Percentiles rank a stretch among this genome's conserved stretches.
Evolutionary conservation across 768 basidiomycete species (phyloP).

Genomic region (Dacryopinax primogenitus): DNA sequence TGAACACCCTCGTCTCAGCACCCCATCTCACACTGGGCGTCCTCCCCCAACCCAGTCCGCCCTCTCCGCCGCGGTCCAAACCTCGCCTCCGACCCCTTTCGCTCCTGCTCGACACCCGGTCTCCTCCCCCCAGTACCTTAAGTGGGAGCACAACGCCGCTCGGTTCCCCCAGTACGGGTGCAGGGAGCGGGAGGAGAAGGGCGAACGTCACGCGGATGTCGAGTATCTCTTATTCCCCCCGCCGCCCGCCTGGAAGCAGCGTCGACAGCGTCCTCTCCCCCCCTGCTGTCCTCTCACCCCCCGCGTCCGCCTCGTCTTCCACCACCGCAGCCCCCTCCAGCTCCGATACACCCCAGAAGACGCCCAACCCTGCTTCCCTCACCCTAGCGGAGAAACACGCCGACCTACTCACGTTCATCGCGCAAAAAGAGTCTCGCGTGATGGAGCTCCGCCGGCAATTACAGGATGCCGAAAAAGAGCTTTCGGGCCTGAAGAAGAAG

Average conservation of each 20-base stretch:
- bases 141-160: not conserved
- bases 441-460: constrained; percentile 70
- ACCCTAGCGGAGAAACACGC: constrained; percentile 42
- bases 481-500: constrained; percentile 60
- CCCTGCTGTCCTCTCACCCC: not conserved
- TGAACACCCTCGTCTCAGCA: not conserved
- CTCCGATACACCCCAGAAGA: not conserved
- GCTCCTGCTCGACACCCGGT: not conserved
- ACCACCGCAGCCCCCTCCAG: not conserved
- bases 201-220: not conserved
- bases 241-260: not conserved
- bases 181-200: not conserved
- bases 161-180: not conserved
- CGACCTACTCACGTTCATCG: constrained; percentile 69
- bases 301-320: not conserved
- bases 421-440: constrained; percentile 74
- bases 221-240: constrained; percentile 4
- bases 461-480: constrained; percentile 55
- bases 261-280: not conserved
- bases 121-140: not conserved
- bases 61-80: not conserved
- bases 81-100: constrained; percentile 6
- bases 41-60: not conserved
- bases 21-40: not conserved
- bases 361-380: not conserved